Conservation (phyloP, 192 early-diverging fungal genomes). For the Allomyces macrogynus region DNA sequence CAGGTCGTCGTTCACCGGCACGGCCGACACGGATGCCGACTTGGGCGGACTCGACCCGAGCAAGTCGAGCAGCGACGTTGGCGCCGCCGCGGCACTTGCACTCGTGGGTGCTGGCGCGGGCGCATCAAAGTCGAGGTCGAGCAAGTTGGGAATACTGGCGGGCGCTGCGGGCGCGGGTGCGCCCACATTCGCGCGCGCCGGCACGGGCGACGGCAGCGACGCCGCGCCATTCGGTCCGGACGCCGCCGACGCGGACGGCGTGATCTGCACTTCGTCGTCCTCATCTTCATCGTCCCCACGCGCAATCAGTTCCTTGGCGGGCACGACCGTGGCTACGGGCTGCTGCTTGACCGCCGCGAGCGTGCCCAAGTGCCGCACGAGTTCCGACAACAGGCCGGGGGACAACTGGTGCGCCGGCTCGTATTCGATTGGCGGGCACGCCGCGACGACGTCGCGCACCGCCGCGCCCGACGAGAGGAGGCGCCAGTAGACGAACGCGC, state of each 20-base stretch:
- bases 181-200: not conserved
- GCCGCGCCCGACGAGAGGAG: constrained; percentile 56
- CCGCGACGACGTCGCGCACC: not conserved
- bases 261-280: not conserved
- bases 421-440: not conserved
- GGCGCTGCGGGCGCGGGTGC: not conserved
- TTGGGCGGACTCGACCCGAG: not conserved
- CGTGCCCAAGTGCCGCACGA: not conserved
- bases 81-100: not conserved
- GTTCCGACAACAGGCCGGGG: not conserved
- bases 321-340: not conserved
- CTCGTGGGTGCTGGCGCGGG: not conserved
- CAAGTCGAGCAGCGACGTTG: not conserved
- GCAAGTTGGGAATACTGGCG: not conserved
- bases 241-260: not conserved
- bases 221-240: too few species aligned
- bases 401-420: not conserved
- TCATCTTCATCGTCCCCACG: not conserved
- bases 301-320: not conserved
- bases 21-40: not conserved
- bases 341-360: not conserved
- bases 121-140: not conserved
- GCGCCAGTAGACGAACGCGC: constrained; percentile 96
- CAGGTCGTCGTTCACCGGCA: too few species aligned
- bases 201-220: not conserved